A percentile compares a stretch with the other conserved stretches of the same genome.
Conservation (phyloP, 108 stramenopile species). For the Cyclotella choctawhatcheeana region DNA sequence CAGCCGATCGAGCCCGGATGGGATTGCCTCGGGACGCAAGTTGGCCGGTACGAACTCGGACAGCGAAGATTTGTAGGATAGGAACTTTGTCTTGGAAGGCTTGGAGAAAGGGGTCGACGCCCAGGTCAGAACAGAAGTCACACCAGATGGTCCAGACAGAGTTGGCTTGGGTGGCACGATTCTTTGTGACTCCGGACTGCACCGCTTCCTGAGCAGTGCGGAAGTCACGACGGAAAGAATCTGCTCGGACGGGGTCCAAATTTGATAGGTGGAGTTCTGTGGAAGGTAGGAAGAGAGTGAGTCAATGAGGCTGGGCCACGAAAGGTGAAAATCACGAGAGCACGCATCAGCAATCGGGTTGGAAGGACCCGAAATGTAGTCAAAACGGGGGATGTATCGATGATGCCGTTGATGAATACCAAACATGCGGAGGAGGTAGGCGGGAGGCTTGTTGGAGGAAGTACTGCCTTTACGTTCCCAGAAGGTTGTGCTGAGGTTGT, state of each 20-base stretch:
- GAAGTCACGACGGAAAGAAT: constrained; percentile 1
- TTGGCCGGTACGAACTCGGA: constrained; percentile 12
- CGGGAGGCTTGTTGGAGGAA: not conserved
- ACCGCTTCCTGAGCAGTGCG: constrained; percentile 18
- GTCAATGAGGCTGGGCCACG: not conserved
- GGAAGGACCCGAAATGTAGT: not conserved
- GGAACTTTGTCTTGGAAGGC: constrained; percentile 30
- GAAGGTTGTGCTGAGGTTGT: constrained; percentile 15
- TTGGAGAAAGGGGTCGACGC: constrained; percentile 32
- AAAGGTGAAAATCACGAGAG: not conserved
- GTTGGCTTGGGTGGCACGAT: not conserved
- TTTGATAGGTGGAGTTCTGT: not conserved
- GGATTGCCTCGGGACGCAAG: constrained; percentile 19
- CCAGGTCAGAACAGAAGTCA: constrained; percentile 21
- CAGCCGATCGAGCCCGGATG: constrained; percentile 10
- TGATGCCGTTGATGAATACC: constrained; percentile 10
- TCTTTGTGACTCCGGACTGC: not conserved
- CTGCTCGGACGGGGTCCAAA: not conserved
- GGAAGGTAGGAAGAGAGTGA: not conserved
- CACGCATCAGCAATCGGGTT: not conserved
- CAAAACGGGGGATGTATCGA: constrained; percentile 9
- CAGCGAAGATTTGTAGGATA: constrained; percentile 30
- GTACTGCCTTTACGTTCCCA: constrained; percentile 13
- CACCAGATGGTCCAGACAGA: not conserved
- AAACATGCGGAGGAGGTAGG: constrained; percentile 24